These are phyloP conservation scores for Arachis stenosperma DNA, from an alignment of 306 rosid species.

Conservation along the genomic window DNA sequence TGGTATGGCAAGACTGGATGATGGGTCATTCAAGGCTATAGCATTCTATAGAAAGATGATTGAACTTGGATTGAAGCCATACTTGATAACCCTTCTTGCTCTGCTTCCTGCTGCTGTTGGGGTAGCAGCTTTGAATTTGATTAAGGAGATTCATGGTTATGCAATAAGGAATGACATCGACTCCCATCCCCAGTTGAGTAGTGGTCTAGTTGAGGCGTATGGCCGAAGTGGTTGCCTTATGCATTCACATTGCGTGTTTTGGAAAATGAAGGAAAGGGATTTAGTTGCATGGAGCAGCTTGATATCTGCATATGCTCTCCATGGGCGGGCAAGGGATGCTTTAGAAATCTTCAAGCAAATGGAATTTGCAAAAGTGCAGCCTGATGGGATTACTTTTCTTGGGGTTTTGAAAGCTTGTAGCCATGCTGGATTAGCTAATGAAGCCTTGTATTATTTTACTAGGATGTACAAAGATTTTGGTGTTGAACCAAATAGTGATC, in stretches of 20 bases:
- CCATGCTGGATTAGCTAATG: slow-evolving; percentile 74
- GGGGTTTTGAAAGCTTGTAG: slow-evolving; percentile 77
- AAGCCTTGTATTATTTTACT: slow-evolving; percentile 60
- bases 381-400: slow-evolving; percentile 72
- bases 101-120: slow-evolving; percentile 62
- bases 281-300: slow-evolving; percentile 81
- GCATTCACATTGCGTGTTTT: slow-evolving; percentile 48
- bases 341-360: slow-evolving; percentile 54
- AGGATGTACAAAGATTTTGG: slow-evolving; percentile 57
- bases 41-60: slow-evolving; percentile 57
- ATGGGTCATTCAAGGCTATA: slow-evolving; percentile 53
- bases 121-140: slow-evolving; percentile 55
- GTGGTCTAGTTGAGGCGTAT: slow-evolving; percentile 75
- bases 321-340: slow-evolving; percentile 70
- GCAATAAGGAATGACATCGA: slow-evolving; percentile 55
- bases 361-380: slow-evolving; percentile 60
- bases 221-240: slow-evolving; percentile 68
- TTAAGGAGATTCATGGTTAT: slow-evolving; percentile 75
- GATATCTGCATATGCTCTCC: slow-evolving; percentile 71
- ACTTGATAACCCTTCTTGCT: slow-evolving; percentile 67
- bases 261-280: slow-evolving; percentile 56
- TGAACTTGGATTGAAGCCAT: slow-evolving; percentile 47
- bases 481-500: slow-evolving; percentile 67
- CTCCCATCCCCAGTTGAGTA: slow-evolving; percentile 58
- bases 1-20: slow-evolving; percentile 41